A percentile compares a stretch with the other conserved stretches of the same genome.
phyloP scores from a whole-genome alignment of 1,284 basidiomycete genomes.

The Moniliophthora roreri region DNA sequence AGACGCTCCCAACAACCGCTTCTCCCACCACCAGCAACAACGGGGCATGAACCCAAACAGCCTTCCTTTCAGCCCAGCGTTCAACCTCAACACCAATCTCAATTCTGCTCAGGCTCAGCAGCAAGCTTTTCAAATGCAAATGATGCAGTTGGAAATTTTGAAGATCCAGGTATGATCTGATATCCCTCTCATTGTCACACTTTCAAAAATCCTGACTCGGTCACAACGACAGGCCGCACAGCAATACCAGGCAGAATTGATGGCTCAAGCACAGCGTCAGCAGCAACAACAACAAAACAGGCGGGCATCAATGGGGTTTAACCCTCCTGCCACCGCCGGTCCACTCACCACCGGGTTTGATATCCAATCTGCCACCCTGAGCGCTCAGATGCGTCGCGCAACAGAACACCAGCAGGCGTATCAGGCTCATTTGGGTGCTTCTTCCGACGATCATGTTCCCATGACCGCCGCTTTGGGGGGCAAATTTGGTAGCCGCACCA shows the following conservation, averaged over 20 bases:
- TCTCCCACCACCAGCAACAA: constrained; percentile 61
- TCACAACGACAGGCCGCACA: constrained; percentile 61
- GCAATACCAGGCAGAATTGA: constrained; percentile 42
- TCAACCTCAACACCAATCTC: constrained; percentile 26
- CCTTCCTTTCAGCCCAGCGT: constrained; percentile 55
- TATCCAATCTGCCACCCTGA: constrained; percentile 48
- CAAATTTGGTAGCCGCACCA: constrained; percentile 67
- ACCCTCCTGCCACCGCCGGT: constrained; percentile 67
- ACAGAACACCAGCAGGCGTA: constrained; percentile 53
- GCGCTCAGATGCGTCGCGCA: constrained; percentile 59
- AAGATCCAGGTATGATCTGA: constrained; percentile 63
- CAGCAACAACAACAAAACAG: constrained; percentile 40
- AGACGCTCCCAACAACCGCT: constrained; percentile 63
- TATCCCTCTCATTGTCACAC: constrained; percentile 12
- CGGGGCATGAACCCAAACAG: constrained; percentile 57
- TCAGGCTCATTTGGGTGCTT: constrained; percentile 55
- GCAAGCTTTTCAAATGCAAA: constrained; percentile 71
- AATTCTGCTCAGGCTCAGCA: constrained; percentile 37
- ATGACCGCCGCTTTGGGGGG: constrained; percentile 80
- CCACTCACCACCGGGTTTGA: constrained; percentile 66
- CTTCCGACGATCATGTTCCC: constrained; percentile 60
- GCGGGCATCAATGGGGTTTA: constrained; percentile 49
- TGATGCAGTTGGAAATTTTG: constrained; percentile 79
- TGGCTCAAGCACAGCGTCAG: constrained; percentile 46
- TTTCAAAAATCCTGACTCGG: constrained; percentile 12